Evolutionary conservation across 805 yeast genomes (phyloP), one percentile per base, ranked within the genome.

Genomic region (Ogataea minuta): DNA sequence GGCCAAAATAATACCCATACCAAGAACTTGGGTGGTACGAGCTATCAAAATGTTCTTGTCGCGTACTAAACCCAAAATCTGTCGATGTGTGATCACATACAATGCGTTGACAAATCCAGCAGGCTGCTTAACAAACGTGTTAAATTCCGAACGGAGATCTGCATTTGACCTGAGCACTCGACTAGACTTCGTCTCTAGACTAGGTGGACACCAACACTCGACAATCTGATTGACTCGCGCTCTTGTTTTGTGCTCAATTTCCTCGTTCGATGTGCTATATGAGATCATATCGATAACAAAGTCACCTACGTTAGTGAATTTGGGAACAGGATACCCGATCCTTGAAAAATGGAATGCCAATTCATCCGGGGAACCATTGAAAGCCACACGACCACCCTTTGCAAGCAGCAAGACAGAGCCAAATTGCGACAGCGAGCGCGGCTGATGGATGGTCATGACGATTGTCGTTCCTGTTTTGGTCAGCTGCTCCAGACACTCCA

Each of bases 371-470:
- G 65, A 51, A 0, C 93, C 93, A 58, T 82, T 77, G 55, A 75
- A 88, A 4, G 82, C 79, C 13, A 79, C 87, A 23, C 61, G 56
- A 6, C 91, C 90, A 28, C 90, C 86, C 57, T 79, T 80, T 0
- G 89, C 85, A 16, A 88, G 64, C 28, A 88, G 62, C 25, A 86
- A 62, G n/a, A 88, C 70, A 11, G 83, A 74, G 4, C 88, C 91
- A 65, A 88, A 85, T 41, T 64, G 64, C 12, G 68, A 59, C 53
- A 84, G 79, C 48, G 84, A 63, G 47, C 86, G 75, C 1, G 96
- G 95, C 53, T 87, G 96, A 59, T 87, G 95, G 36, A 88, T 84
- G 0, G 95, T 86, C 48, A 76, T 64, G 16, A 87, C 73, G 7
- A 88, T 71, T 0, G 95, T 84, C 9, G 80, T 77, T 6, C 81